phyloP scores from a whole-genome alignment of 2,329 filamentous ascomycete species.

The Parastagonospora avenae region DNA sequence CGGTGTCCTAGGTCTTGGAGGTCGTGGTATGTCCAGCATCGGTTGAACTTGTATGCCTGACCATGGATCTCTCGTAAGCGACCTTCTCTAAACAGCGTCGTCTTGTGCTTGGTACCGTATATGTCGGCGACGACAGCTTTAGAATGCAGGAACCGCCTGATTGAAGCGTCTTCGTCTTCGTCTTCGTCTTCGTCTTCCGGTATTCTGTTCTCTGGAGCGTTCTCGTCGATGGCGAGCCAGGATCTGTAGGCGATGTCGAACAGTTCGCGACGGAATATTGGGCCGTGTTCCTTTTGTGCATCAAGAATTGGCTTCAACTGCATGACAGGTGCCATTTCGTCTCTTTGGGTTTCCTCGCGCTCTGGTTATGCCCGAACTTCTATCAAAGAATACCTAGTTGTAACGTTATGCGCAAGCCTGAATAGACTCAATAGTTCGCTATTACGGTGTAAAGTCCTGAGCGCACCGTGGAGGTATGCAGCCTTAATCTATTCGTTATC shows the following conservation, averaged over 20 bases:
- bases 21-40: not conserved
- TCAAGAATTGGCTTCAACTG: slow-evolving; percentile 5
- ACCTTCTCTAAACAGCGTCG: not conserved
- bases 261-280: slow-evolving; percentile 8
- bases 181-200: not conserved
- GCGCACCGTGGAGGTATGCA: too few relatives aligned
- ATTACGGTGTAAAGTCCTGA: too few relatives aligned
- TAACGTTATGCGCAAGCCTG: too few relatives aligned
- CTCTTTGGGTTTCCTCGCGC: not conserved
- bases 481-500: too few relatives aligned
- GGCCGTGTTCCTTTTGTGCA: slow-evolving; percentile 5
- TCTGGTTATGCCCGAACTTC: not conserved
- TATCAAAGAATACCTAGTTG: too few relatives aligned
- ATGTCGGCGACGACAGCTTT: not conserved
- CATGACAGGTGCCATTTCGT: not conserved
- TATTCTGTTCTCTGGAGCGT: not conserved
- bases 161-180: too few relatives aligned
- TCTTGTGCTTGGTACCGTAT: not conserved
- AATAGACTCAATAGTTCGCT: too few relatives aligned
- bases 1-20: not conserved
- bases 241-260: slow-evolving; percentile 6
- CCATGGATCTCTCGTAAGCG: not conserved
- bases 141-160: too few relatives aligned
- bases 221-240: not conserved
- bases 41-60: not conserved